These are phyloP conservation scores for Bidens hawaiensis DNA, from an alignment of 140 eudicot species.

Conservation along the genomic window DNA sequence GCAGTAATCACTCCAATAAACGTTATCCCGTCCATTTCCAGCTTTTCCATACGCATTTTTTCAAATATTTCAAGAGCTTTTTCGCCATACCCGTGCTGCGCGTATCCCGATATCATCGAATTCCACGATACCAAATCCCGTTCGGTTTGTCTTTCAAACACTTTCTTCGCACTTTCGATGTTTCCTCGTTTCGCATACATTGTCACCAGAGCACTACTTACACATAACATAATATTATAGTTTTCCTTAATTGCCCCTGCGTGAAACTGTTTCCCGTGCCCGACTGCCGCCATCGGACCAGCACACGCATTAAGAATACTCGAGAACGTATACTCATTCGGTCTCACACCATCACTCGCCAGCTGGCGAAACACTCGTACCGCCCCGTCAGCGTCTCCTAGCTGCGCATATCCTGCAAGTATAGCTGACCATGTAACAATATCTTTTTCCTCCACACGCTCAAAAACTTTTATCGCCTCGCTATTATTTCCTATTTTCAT, in stretches of 20 bases:
- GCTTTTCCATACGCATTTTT: slow-evolving; percentile 51
- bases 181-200: slow-evolving; percentile 85
- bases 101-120: slow-evolving; percentile 83
- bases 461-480: slow-evolving; percentile 65
- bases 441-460: slow-evolving; percentile 55
- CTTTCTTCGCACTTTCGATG: slow-evolving; percentile 68
- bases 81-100: slow-evolving; percentile 74
- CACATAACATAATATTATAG: slow-evolving; percentile 46
- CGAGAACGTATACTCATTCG: slow-evolving; percentile 79
- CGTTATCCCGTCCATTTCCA: slow-evolving; percentile 73
- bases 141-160: slow-evolving; percentile 61
- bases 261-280: slow-evolving; percentile 79
- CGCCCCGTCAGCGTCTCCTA: slow-evolving; percentile 58
- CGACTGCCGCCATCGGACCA: slow-evolving; percentile 60
- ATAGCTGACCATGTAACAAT: slow-evolving; percentile 92
- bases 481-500: slow-evolving; percentile 44
- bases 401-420: slow-evolving; percentile 74
- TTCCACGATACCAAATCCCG: slow-evolving; percentile 90
- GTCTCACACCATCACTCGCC: slow-evolving; percentile 44
- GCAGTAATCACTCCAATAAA: slow-evolving; percentile 88
- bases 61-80: slow-evolving; percentile 76
- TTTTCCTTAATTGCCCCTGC: slow-evolving; percentile 56
- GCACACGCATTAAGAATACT: slow-evolving; percentile 73
- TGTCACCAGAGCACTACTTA: slow-evolving; percentile 78
- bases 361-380: slow-evolving; percentile 38